Conservation (phyloP, 768 basidiomycete species). For the Boletus rufocinnamomeus region DNA sequence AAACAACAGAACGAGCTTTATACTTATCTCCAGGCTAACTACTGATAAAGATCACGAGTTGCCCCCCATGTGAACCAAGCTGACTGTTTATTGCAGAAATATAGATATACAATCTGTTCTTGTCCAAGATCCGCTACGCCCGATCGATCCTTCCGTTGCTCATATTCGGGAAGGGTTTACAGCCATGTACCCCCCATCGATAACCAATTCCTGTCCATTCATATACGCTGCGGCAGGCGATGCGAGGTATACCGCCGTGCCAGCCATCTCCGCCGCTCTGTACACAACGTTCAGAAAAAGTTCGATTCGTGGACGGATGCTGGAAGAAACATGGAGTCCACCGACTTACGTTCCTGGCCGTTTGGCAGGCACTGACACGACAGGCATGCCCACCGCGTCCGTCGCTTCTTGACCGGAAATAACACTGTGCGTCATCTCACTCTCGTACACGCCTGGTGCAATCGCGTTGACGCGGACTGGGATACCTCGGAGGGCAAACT, state of each 20-base stretch:
- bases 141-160: slow-evolving; percentile 4
- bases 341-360: slow-evolving; percentile 67
- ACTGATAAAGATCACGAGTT: not conserved
- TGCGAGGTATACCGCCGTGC: slow-evolving; percentile 73
- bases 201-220: slow-evolving; percentile 75
- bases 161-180: slow-evolving; percentile 64
- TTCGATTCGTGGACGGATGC: not conserved
- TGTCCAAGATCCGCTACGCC: not conserved
- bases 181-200: slow-evolving; percentile 74
- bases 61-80: not conserved
- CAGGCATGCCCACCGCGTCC: slow-evolving; percentile 58
- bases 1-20: too few relatives aligned
- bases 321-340: not conserved
- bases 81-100: not conserved
- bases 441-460: slow-evolving; percentile 75
- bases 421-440: slow-evolving; percentile 67
- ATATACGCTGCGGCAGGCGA: slow-evolving; percentile 73
- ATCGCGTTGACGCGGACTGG: slow-evolving; percentile 73
- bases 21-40: not conserved
- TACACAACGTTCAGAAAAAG: slow-evolving; percentile 7
- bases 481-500: slow-evolving; percentile 67
- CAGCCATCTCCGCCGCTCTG: slow-evolving; percentile 75
- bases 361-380: slow-evolving; percentile 61
- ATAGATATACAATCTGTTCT: not conserved
- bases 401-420: slow-evolving; percentile 48